phyloP scores from a whole-genome alignment of 495 filamentous ascomycete genomes.

The Penicillium coprophilum region DNA sequence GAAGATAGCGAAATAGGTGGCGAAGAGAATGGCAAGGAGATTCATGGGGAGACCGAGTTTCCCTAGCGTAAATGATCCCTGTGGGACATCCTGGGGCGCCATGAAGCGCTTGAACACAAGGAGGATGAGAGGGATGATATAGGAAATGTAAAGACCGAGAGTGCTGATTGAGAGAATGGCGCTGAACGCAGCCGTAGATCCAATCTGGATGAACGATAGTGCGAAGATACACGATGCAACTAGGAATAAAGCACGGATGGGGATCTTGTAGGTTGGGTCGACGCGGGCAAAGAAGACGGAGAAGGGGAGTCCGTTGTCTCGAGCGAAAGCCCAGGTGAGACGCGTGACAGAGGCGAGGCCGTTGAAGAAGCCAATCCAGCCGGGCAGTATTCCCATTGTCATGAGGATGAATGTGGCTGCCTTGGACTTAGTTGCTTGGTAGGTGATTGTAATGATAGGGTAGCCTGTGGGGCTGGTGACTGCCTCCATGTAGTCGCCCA shows the following conservation, averaged over 20 bases:
- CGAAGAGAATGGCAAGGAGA: slow-evolving; percentile 41
- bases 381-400: slow-evolving; percentile 38
- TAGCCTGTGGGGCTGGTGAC: slow-evolving; percentile 43
- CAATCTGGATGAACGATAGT: slow-evolving; percentile 54
- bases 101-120: slow-evolving; percentile 34
- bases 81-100: slow-evolving; percentile 25
- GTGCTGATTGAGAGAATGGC: slow-evolving; percentile 52
- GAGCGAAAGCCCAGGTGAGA: slow-evolving; percentile 59
- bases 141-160: slow-evolving; percentile 50
- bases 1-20: slow-evolving; percentile 44
- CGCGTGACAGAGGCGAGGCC: slow-evolving; percentile 54
- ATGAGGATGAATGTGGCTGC: slow-evolving; percentile 47
- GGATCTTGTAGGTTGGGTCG: slow-evolving; percentile 44
- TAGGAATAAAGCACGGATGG: slow-evolving; percentile 47
- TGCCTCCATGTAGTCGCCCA: slow-evolving; percentile 39
- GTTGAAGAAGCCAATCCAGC: slow-evolving; percentile 47
- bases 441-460: slow-evolving; percentile 55
- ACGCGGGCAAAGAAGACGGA: slow-evolving; percentile 48
- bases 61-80: slow-evolving; percentile 34
- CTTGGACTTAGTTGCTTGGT: slow-evolving; percentile 46
- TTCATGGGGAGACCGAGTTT: slow-evolving; percentile 43
- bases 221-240: slow-evolving; percentile 33
- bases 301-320: slow-evolving; percentile 60
- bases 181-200: slow-evolving; percentile 46
- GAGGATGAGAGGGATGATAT: slow-evolving; percentile 48